Percentiles rank a stretch among this genome's conserved stretches.
Conservation (phyloP, 371 early-diverging fungal genomes). For the Syncephalastrum sp. region DNA sequence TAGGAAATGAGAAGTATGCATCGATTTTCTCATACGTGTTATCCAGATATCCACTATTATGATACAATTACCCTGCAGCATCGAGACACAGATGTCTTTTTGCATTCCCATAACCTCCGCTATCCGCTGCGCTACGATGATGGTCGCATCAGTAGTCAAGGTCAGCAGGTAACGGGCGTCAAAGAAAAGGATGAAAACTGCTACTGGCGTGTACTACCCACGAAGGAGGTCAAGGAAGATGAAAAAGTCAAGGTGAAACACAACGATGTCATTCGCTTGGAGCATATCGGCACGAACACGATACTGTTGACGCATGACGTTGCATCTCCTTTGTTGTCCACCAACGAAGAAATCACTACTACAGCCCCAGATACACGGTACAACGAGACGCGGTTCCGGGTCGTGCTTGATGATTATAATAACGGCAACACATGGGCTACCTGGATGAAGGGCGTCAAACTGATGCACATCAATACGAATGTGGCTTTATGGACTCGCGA, state of each 20-base stretch:
- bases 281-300: slow-evolving; percentile 66
- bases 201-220: slow-evolving; percentile 79
- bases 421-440: slow-evolving; percentile 51
- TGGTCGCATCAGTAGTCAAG: slow-evolving; percentile 86
- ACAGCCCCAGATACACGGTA: slow-evolving; percentile 46
- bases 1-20: neutral
- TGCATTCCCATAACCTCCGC: slow-evolving; percentile 80
- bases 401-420: slow-evolving; percentile 55
- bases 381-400: slow-evolving; percentile 70
- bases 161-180: slow-evolving; percentile 92
- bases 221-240: slow-evolving; percentile 28
- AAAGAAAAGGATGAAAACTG: slow-evolving; percentile 74
- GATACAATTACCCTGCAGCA: slow-evolving; percentile 82
- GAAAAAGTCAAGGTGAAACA: slow-evolving; percentile 43
- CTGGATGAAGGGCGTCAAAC: slow-evolving; percentile 57
- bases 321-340: slow-evolving; percentile 92
- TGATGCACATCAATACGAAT: slow-evolving; percentile 79
- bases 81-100: slow-evolving; percentile 68
- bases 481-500: slow-evolving; percentile 81
- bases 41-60: slow-evolving; percentile 73
- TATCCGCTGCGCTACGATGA: slow-evolving; percentile 95
- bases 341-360: slow-evolving; percentile 96
- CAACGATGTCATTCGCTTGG: slow-evolving; percentile 69
- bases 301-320: slow-evolving; percentile 95
- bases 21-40: neutral